Conservation (phyloP, 352 stramenopile species). For the Phytophthora lateralis region DNA sequence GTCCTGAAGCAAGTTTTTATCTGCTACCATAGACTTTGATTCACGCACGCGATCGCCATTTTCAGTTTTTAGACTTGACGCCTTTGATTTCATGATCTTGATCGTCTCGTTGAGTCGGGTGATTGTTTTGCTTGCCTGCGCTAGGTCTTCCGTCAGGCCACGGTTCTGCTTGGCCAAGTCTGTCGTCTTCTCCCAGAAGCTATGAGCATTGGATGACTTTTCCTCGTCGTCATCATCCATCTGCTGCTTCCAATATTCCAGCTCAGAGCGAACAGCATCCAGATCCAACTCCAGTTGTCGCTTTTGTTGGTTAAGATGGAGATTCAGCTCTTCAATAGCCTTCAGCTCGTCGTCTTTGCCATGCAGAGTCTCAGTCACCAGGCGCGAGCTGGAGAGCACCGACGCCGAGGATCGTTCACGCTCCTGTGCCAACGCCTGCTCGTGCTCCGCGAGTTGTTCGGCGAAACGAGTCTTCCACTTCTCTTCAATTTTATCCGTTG, state of each 20-base stretch:
- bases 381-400: slow-evolving; percentile 63
- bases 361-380: slow-evolving; percentile 78
- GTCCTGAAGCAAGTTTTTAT: slow-evolving; percentile 80
- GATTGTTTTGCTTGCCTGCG: slow-evolving; percentile 62
- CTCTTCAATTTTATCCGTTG: slow-evolving; percentile 82
- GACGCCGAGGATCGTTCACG: slow-evolving; percentile 68
- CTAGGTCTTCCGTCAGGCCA: slow-evolving; percentile 70
- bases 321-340: slow-evolving; percentile 68
- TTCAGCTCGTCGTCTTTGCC: slow-evolving; percentile 82
- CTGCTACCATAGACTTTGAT: slow-evolving; percentile 69
- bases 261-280: slow-evolving; percentile 61
- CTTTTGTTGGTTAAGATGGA: slow-evolving; percentile 58
- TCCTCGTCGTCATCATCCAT: slow-evolving; percentile 80
- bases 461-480: slow-evolving; percentile 83
- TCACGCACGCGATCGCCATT: slow-evolving; percentile 60
- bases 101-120: slow-evolving; percentile 73
- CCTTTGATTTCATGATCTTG: slow-evolving; percentile 61
- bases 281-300: slow-evolving; percentile 79
- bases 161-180: slow-evolving; percentile 85
- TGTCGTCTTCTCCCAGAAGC: slow-evolving; percentile 89
- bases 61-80: slow-evolving; percentile 53
- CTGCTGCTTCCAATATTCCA: slow-evolving; percentile 75
- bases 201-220: slow-evolving; percentile 64
- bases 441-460: slow-evolving; percentile 68
- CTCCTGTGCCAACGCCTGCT: slow-evolving; percentile 68